Percentiles rank a stretch among this genome's conserved stretches.
These are phyloP conservation scores for Hippophae gyantsensis DNA, from an alignment of 306 rosid species.

Conservation along the genomic window DNA sequence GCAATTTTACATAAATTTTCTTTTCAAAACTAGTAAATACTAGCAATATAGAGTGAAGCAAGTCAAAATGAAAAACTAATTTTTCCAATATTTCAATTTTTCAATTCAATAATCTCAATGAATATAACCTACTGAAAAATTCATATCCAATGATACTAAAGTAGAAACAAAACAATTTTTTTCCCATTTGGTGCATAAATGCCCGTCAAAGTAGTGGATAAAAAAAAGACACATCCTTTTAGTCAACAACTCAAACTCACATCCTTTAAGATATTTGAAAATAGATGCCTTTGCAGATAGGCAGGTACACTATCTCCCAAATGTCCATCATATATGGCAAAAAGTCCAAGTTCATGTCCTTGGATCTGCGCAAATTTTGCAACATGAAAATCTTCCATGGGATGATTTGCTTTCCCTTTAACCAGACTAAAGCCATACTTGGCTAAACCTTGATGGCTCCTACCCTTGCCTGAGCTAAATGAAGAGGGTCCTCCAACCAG, in stretches of 20 bases:
- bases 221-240: constrained; percentile 6
- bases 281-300: constrained; percentile 67
- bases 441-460: constrained; percentile 45
- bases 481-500: constrained; percentile 62
- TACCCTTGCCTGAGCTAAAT: constrained; percentile 70
- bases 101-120: not conserved
- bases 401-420: constrained; percentile 83
- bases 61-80: not conserved
- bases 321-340: constrained; percentile 85
- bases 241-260: constrained; percentile 55
- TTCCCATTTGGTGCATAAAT: constrained; percentile 6
- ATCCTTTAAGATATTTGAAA: constrained; percentile 68
- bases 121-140: not conserved
- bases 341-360: constrained; percentile 71
- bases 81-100: too few relatives aligned
- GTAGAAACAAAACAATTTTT: constrained; percentile 1
- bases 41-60: not conserved
- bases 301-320: constrained; percentile 76
- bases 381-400: constrained; percentile 87
- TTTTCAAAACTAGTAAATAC: not conserved
- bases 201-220: constrained; percentile 5
- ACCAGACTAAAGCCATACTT: constrained; percentile 82
- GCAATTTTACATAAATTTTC: too few relatives aligned
- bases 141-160: constrained; percentile 8
- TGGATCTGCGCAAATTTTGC: constrained; percentile 43